These are phyloP conservation scores for Peniophora sp. DNA, from an alignment of 1,284 basidiomycete genomes.

Conservation along the genomic window DNA sequence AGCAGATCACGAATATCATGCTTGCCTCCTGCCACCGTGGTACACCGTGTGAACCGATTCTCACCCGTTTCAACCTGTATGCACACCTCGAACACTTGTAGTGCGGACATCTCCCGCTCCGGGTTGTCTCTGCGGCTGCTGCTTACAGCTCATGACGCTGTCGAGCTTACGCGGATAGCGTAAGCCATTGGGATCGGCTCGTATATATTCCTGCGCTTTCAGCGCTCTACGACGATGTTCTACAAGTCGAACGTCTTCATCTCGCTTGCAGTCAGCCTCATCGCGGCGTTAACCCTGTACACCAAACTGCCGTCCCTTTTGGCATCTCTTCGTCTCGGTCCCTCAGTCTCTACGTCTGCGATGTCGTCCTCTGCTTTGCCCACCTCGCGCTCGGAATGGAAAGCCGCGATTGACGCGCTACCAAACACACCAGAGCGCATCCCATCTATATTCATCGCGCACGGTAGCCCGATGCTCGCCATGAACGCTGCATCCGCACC, in stretches of 20 bases:
- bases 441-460: conserved; percentile 70
- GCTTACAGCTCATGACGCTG: background rate
- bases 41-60: too few species aligned
- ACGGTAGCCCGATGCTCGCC: conserved; percentile 54
- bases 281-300: background rate
- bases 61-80: too few species aligned
- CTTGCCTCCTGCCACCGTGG: too few species aligned
- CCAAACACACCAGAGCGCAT: conserved; percentile 55
- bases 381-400: conserved; percentile 40
- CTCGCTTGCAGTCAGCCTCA: background rate
- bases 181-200: background rate
- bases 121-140: too few species aligned
- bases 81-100: too few species aligned
- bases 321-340: background rate
- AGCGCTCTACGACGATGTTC: too few species aligned
- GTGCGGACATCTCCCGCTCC: too few species aligned
- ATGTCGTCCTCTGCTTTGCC: conserved; percentile 16
- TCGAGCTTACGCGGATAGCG: background rate
- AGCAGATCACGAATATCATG: too few species aligned
- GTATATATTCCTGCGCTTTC: too few species aligned
- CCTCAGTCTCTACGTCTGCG: background rate
- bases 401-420: conserved; percentile 46
- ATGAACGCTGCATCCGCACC: conserved; percentile 19
- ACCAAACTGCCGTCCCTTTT: conserved; percentile 5
- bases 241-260: background rate